Conservation (phyloP, 257 asterid genomes). For the Solanum tarijense region DNA sequence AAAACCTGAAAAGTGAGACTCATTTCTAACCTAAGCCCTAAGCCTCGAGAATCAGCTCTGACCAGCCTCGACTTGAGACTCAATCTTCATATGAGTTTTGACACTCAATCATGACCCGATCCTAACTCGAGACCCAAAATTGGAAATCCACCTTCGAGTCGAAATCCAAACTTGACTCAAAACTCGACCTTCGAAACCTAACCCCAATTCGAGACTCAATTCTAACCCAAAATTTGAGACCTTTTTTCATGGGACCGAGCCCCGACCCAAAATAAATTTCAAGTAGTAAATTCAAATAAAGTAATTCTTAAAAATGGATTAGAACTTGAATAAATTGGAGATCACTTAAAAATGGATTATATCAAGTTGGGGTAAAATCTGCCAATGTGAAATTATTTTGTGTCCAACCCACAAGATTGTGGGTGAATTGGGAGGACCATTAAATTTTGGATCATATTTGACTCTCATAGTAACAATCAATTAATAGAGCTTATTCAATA, state of each 20-base stretch:
- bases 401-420: background rate
- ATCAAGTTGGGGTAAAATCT: background rate
- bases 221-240: background rate
- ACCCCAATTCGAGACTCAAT: background rate
- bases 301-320: background rate
- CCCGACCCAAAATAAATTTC: background rate
- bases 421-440: background rate
- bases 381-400: background rate
- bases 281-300: background rate
- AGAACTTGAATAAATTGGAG: background rate
- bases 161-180: background rate
- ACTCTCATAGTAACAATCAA: background rate
- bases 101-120: background rate
- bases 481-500: background rate
- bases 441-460: background rate
- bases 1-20: no score
- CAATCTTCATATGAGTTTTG: background rate
- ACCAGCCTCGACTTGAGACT: background rate
- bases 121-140: background rate
- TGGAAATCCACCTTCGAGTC: background rate
- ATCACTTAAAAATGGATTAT: background rate
- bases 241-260: background rate
- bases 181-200: background rate
- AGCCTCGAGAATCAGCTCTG: background rate
- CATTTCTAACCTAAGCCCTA: background rate